Base-by-base conservation (phyloP, 768 basidiomycete species). In the Boletus huronensis region DNA sequence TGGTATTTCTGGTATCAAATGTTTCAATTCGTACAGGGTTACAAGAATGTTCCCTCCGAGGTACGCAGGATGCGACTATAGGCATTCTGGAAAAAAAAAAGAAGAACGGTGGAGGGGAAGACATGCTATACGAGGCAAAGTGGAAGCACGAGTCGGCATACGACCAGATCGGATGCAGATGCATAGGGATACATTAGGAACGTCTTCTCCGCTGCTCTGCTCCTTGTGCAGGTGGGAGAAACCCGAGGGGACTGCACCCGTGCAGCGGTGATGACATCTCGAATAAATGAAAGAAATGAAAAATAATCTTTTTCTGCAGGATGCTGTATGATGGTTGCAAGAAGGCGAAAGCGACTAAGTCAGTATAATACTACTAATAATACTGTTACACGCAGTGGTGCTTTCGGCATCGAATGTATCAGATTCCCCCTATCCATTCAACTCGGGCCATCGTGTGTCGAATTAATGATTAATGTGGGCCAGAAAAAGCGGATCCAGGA, bases 311-410 rank as follows among this genome's bases (percentile, higher is more conserved):
- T 62, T 52, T 56, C 58, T 59, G 62, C 53, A 52, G 41, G 52
- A 42, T 56, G 56, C 55, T 46, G 53, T 50, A 53, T 41, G 57
- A 55, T 47, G 62, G 58, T 52, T 54, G 61, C 68, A 72, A 72
- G 61, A 72, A 70, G 68, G 48, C 50, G 55, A 50, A 58, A 58
- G 54, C 50, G 50, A 70, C 66, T 70, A 63, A 63, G 65, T 71
- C 67, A 59, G 67, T 67, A 69, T 59, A 51, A 66, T 68, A 68
- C 68, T 69, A 65, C 64, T 68, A 68, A 62, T 63, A 70, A 60
- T 68, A 70, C 53, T 65, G 66, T 57, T 68, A 70, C 68, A 70
- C 67, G 64, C 65, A 39, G 54, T 29, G 55, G 46, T 54, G 58
- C 58, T 58, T 62, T 58, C 55, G 49, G 56, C 60, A 58, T 55